Conservation (phyloP, 768 basidiomycete species). For the Phlegmacium glaucopus region DNA sequence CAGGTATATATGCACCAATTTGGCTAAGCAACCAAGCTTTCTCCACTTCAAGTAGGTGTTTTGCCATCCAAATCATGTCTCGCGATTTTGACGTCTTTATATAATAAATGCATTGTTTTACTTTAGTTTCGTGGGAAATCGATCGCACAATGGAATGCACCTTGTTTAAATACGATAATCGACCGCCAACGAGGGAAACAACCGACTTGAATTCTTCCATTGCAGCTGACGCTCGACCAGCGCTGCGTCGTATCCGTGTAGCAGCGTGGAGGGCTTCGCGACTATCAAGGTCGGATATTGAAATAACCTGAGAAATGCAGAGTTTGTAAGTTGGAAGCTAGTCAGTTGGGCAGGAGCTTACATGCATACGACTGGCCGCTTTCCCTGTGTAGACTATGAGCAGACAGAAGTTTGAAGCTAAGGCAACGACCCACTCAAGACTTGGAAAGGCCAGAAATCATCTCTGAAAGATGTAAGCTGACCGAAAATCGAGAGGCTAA, state of each 20-base stretch:
- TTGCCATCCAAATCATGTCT: slow-evolving; percentile 64
- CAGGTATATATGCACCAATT: slow-evolving; percentile 44
- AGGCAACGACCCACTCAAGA: slow-evolving; percentile 49
- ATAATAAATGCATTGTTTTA: not conserved
- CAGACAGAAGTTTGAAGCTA: slow-evolving; percentile 1
- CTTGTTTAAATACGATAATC: slow-evolving; percentile 74
- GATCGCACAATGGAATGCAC: slow-evolving; percentile 18
- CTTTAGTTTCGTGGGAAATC: not conserved
- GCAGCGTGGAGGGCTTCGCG: slow-evolving; percentile 59
- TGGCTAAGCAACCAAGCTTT: slow-evolving; percentile 78
- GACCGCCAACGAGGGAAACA: slow-evolving; percentile 67
- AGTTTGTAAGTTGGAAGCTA: too few relatives aligned
- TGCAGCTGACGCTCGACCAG: slow-evolving; percentile 26
- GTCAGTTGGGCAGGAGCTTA: slow-evolving; percentile 16
- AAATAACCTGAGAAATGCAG: slow-evolving; percentile 46
- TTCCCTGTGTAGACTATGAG: slow-evolving; percentile 44
- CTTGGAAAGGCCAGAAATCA: slow-evolving; percentile 78
- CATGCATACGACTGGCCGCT: slow-evolving; percentile 73
- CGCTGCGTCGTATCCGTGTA: slow-evolving; percentile 44
- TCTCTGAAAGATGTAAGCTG: slow-evolving; percentile 46
- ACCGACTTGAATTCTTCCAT: slow-evolving; percentile 41
- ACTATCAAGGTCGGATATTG: slow-evolving; percentile 65
- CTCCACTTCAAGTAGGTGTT: slow-evolving; percentile 63
- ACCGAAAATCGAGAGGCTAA: slow-evolving; percentile 9
- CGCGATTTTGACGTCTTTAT: slow-evolving; percentile 49